Conservation (phyloP, 2,329 filamentous ascomycete genomes). For the Diaporthe aspalathi region DNA sequence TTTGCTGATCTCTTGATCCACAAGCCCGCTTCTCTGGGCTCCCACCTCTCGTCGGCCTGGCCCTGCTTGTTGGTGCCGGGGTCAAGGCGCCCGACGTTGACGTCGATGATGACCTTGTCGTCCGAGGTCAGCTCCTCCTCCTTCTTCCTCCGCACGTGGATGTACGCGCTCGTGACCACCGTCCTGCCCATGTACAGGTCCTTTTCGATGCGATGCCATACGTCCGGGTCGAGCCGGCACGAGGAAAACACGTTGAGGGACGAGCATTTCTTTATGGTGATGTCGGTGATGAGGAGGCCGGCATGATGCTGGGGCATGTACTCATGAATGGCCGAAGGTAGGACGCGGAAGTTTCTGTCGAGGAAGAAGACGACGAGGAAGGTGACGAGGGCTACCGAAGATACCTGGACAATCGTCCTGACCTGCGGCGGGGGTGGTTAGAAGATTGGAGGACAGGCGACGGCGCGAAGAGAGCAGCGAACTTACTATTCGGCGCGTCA, state of each 20-base stretch:
- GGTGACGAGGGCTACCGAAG: constrained; percentile 72
- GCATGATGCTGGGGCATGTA: constrained; percentile 88
- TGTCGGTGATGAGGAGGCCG: constrained; percentile 86
- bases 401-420: constrained; percentile 80
- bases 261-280: constrained; percentile 82
- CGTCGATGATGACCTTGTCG: constrained; percentile 83
- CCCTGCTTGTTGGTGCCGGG: constrained; percentile 69
- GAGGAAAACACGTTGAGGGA: constrained; percentile 78
- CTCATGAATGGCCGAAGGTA: constrained; percentile 86
- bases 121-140: constrained; percentile 82
- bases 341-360: constrained; percentile 88
- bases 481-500: constrained; percentile 40
- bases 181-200: constrained; percentile 83
- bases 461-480: neutral
- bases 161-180: constrained; percentile 81
- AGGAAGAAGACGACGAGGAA: constrained; percentile 82
- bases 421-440: constrained; percentile 54
- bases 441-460: too few species aligned
- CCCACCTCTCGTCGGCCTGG: constrained; percentile 76
- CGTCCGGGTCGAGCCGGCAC: constrained; percentile 76
- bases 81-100: constrained; percentile 79
- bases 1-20: constrained; percentile 84
- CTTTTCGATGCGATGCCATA: constrained; percentile 89
- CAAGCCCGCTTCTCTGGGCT: constrained; percentile 78
- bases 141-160: constrained; percentile 85